phyloP scores from a whole-genome alignment of 306 rosid genomes.

The Erythrophleum fordii region DNA sequence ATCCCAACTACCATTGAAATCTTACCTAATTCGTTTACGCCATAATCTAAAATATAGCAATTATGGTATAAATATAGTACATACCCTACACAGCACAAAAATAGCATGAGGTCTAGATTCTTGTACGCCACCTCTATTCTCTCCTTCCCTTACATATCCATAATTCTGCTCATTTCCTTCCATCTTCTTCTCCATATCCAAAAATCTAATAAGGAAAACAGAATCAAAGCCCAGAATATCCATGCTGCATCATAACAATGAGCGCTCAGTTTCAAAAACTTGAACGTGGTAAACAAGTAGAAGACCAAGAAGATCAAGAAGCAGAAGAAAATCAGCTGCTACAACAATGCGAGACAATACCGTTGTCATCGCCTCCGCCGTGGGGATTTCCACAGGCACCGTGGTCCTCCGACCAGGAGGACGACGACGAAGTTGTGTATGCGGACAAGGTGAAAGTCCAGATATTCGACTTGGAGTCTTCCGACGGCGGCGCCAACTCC shows the following conservation, averaged over 20 bases:
- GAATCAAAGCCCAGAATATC: neutral
- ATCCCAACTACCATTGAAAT: neutral
- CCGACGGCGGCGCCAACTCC: neutral
- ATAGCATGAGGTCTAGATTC: conserved; percentile 39
- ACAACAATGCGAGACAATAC: conserved; percentile 42
- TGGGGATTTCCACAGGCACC: too few species aligned
- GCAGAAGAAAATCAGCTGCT: conserved; percentile 40
- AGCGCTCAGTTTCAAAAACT: conserved; percentile 18
- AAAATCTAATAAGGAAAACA: neutral
- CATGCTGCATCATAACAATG: conserved; percentile 33
- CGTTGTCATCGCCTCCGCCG: conserved; percentile 22
- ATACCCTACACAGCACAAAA: conserved; percentile 22
- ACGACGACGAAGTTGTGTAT: conserved; percentile 7
- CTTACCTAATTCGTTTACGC: neutral
- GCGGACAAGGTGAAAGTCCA: conserved; percentile 51
- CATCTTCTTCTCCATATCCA: conserved; percentile 34
- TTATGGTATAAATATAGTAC: conserved; percentile 2
- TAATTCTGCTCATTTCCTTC: conserved; percentile 41
- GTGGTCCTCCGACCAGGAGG: neutral
- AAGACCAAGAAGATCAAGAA: neutral
- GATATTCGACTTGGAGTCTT: conserved; percentile 46
- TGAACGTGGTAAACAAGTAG: neutral
- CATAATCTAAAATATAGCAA: conserved; percentile 11
- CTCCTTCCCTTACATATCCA: conserved; percentile 31
- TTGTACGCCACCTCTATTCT: conserved; percentile 23